Evolutionary conservation across 2,329 filamentous ascomycete genomes (phyloP).

Genomic region (Plectosphaerella cucumerina): DNA sequence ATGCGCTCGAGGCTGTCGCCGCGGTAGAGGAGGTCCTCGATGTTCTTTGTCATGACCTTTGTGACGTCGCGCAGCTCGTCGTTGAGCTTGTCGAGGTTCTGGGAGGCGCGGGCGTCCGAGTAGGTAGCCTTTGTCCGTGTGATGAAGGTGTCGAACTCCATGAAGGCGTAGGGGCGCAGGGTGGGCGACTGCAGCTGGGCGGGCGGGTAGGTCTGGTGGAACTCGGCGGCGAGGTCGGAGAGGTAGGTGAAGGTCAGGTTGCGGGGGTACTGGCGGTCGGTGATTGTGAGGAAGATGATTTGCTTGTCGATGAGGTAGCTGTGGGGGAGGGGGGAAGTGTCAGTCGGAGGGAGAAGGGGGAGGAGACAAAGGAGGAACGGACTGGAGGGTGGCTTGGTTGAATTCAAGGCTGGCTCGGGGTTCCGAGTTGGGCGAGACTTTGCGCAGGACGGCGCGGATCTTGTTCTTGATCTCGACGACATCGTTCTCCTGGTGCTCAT

Average conservation of each 20-base stretch:
- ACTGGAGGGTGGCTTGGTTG: conserved; percentile 80
- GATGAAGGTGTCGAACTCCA: conserved; percentile 98
- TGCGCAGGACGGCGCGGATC: conserved; percentile 83
- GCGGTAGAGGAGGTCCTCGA: conserved; percentile 92
- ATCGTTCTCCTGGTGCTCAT: conserved; percentile 73
- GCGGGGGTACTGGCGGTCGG: conserved; percentile 89
- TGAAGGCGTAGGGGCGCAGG: conserved; percentile 90
- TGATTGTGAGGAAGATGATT: conserved; percentile 90
- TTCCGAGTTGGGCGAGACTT: conserved; percentile 84
- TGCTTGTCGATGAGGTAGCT: conserved; percentile 82
- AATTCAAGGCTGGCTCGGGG: conserved; percentile 90
- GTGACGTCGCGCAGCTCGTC: conserved; percentile 97
- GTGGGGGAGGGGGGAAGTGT: conserved; percentile 4
- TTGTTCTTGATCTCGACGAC: conserved; percentile 87
- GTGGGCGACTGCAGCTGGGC: conserved; percentile 68
- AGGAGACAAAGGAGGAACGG: conserved; percentile 37
- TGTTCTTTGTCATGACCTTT: conserved; percentile 99
- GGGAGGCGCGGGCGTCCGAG: conserved; percentile 82
- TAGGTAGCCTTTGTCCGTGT: conserved; percentile 89
- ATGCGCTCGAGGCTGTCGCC: conserved; percentile 94
- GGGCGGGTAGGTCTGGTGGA: conserved; percentile 76
- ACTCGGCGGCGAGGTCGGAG: conserved; percentile 84
- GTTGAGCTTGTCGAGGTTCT: conserved; percentile 93
- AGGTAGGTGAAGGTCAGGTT: conserved; percentile 99
- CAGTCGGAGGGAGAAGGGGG: neutral